Evolutionary conservation across 179 eudicot genomes (phyloP).

Genomic region (Drosera spatulata): DNA sequence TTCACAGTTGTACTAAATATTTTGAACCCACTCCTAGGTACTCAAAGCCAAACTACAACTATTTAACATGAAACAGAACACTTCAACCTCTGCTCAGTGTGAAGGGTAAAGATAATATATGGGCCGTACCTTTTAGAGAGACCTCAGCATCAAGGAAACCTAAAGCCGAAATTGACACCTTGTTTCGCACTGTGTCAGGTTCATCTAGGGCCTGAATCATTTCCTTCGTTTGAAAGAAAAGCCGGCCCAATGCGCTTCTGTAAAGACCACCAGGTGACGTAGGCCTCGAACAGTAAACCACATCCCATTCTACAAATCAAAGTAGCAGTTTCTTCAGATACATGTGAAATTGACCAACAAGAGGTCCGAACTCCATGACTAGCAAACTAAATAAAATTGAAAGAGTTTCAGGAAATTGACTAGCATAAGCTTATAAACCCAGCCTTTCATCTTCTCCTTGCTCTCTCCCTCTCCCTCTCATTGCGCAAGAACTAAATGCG

Average conservation of each 20-base stretch:
- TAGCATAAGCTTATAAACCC: too few relatives aligned
- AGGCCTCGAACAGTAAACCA: conserved; percentile 85
- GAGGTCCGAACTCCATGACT: too few relatives aligned
- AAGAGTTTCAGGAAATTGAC: too few relatives aligned
- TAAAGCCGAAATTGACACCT: conserved; percentile 61
- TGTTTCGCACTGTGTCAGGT: conserved; percentile 73
- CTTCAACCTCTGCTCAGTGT: too few relatives aligned
- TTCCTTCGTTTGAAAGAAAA: conserved; percentile 74
- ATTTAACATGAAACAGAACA: too few relatives aligned
- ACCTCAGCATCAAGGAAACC: conserved; percentile 92
- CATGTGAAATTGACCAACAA: not conserved
- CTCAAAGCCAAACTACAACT: too few relatives aligned
- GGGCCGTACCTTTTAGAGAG: conserved; percentile 59
- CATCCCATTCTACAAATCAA: conserved; percentile 76
- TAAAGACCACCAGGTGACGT: conserved; percentile 98
- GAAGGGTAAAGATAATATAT: not conserved
- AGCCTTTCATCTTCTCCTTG: too few relatives aligned
- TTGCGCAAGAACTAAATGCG: too few relatives aligned
- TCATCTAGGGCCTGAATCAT: conserved; percentile 91
- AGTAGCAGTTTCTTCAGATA: not conserved
- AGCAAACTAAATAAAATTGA: too few relatives aligned
- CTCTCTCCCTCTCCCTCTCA: too few relatives aligned
- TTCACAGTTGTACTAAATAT: too few relatives aligned
- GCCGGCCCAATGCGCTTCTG: conserved; percentile 83
- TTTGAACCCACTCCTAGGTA: too few relatives aligned